Percentiles rank a stretch among this genome's conserved stretches.
Evolutionary conservation across 257 asterid genomes (phyloP).

Genomic region (Jaltomata sinuosa): DNA sequence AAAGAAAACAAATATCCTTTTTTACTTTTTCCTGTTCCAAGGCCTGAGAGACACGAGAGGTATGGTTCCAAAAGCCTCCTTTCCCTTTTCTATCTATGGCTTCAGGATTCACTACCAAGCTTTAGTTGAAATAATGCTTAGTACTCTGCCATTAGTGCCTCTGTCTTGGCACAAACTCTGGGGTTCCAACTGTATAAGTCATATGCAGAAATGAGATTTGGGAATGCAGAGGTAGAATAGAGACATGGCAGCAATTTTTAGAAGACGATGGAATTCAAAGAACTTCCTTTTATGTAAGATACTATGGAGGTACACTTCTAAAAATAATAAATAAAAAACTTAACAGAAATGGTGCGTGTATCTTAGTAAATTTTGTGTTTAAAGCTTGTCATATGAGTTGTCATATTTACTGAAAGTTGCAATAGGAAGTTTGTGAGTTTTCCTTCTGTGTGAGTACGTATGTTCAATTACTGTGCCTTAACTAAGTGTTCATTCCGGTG

Average conservation of each 20-base stretch:
- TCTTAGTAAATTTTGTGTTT: neutral
- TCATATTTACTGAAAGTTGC: neutral
- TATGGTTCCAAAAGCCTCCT: neutral
- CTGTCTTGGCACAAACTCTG: neutral
- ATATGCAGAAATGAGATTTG: neutral
- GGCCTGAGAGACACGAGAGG: neutral
- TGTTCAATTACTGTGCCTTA: neutral
- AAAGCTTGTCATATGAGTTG: neutral
- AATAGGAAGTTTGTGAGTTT: neutral
- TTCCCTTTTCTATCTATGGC: neutral
- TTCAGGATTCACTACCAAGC: neutral
- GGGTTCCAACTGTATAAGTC: neutral
- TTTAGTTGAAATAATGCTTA: neutral
- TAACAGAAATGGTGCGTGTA: neutral
- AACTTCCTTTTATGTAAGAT: neutral
- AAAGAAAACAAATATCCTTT: neutral
- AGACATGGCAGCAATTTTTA: neutral
- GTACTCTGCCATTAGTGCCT: neutral
- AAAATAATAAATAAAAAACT: neutral
- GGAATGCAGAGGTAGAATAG: neutral
- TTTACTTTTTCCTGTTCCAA: neutral
- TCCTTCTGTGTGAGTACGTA: neutral
- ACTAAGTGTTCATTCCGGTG: conserved; percentile 10
- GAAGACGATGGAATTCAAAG: neutral
- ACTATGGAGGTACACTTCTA: neutral